Evolutionary conservation across 2,329 filamentous ascomycete species (phyloP).

Genomic region (Sporothrix protearum): DNA sequence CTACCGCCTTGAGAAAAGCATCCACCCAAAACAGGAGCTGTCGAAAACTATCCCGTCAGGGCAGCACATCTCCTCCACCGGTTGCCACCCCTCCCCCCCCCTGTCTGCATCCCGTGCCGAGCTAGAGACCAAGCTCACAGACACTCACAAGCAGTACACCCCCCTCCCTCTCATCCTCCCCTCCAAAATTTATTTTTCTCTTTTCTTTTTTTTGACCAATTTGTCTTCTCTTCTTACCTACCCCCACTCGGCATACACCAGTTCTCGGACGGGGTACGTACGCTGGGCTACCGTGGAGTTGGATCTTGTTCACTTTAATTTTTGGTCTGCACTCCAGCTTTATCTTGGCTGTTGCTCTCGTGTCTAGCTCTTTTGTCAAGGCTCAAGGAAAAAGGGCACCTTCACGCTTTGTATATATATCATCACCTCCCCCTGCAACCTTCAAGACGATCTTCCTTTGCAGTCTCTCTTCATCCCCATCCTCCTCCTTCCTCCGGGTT

Average conservation of each 20-base stretch:
- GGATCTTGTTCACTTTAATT: slow-evolving; percentile 19
- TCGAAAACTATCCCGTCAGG: neutral
- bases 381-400: neutral
- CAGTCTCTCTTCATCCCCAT: neutral
- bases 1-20: neutral
- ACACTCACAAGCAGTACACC: neutral
- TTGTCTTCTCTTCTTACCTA: slow-evolving; percentile 7
- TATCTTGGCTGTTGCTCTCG: slow-evolving; percentile 7
- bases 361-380: neutral
- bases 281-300: slow-evolving; percentile 25
- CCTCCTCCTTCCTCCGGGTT: neutral
- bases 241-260: slow-evolving; percentile 14
- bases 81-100: slow-evolving; percentile 3
- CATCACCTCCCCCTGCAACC: slow-evolving; percentile 14
- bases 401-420: slow-evolving; percentile 20
- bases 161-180: neutral
- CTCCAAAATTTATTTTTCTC: neutral
- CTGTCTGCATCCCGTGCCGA: slow-evolving; percentile 6
- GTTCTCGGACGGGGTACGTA: neutral
- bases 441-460: neutral
- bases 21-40: neutral
- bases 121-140: slow-evolving; percentile 7
- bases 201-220: neutral
- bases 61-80: neutral
- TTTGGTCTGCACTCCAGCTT: slow-evolving; percentile 2